A percentile compares a stretch with the other conserved stretches of the same genome.
Conservation (phyloP, 306 rosid genomes). For the Datisca glomerata region DNA sequence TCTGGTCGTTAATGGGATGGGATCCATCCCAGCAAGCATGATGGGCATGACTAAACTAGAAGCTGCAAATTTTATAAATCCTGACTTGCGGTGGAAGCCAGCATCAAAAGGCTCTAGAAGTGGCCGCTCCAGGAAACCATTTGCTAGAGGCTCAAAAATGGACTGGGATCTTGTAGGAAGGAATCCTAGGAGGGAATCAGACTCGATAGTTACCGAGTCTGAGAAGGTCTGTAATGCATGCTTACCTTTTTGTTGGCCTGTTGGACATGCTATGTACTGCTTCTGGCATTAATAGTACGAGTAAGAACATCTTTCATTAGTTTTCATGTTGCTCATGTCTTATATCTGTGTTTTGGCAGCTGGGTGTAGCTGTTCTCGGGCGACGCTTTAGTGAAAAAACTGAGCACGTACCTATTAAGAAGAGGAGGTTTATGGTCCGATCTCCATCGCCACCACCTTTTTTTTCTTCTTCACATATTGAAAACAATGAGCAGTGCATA, state of each 20-base stretch:
- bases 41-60: slow-evolving; percentile 18
- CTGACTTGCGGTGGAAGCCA: slow-evolving; percentile 24
- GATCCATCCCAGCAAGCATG: slow-evolving; percentile 14
- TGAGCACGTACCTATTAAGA: slow-evolving; percentile 30
- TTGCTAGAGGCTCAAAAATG: slow-evolving; percentile 11
- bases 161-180: slow-evolving; percentile 7
- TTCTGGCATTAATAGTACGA: too few relatives aligned
- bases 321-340: not conserved
- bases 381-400: slow-evolving; percentile 23
- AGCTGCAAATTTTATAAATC: slow-evolving; percentile 15
- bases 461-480: slow-evolving; percentile 6
- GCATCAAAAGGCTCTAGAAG: slow-evolving; percentile 20
- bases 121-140: slow-evolving; percentile 22
- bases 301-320: not conserved
- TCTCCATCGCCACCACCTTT: slow-evolving; percentile 18
- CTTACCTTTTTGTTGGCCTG: not conserved
- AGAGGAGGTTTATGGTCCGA: slow-evolving; percentile 22
- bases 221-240: slow-evolving; percentile 16
- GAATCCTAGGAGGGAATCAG: slow-evolving; percentile 10
- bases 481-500: slow-evolving; percentile 1
- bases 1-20: slow-evolving; percentile 16
- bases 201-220: slow-evolving; percentile 26
- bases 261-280: too few relatives aligned
- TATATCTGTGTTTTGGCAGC: slow-evolving; percentile 11
- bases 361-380: slow-evolving; percentile 29